Base-by-base conservation (phyloP, 176 grass and related monocot genomes). In the Areca catechu region DNA sequence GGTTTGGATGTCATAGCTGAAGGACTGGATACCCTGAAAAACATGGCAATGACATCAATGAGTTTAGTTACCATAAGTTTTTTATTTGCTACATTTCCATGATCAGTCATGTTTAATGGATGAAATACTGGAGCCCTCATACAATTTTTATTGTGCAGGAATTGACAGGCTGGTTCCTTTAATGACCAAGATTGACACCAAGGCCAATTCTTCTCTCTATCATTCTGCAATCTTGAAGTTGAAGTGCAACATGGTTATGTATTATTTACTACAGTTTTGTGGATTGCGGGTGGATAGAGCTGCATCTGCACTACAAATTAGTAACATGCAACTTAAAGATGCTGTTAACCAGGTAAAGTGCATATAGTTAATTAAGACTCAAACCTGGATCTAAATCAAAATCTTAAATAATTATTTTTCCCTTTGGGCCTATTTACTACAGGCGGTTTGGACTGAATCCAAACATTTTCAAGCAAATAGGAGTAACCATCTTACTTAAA, bases 41-140 rank as follows among this genome's bases (percentile, higher is more conserved):
- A 89, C 51, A 92, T 98, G 88, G 94, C 88, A 63, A 71, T 68
- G 94, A 93, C 69, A 98, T 98, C 88, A 89, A 92, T 27, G 94
- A 98, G 86, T 88, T 98, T 53, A 0, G 9, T 4, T 65, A 3
- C 34, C 14, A 10, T 43, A 43, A 43, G 34, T 43, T 12, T 3
- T 12, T 14, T 61, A 9, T 65, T 74, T 75, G 2, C 34, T 43
- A 43, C 34, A 43, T 2, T 43, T 43, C 10, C 34, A 43, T 43
- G 34, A 43, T 43, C 34, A 43, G 14, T 43, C 34, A 43, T 43
- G 34, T 43, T 43, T 43, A 43, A 12, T 43, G 9, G 34, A 10
- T 43, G 34, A 12, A 43, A 43, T 43, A 12, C 9, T 43, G 34
- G 10, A 43, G 14, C 34, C 34, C 34, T 43, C 34, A 12, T 29